These are phyloP conservation scores for Lipomyces yamadae DNA, from an alignment of 805 yeast species.

Conservation along the genomic window DNA sequence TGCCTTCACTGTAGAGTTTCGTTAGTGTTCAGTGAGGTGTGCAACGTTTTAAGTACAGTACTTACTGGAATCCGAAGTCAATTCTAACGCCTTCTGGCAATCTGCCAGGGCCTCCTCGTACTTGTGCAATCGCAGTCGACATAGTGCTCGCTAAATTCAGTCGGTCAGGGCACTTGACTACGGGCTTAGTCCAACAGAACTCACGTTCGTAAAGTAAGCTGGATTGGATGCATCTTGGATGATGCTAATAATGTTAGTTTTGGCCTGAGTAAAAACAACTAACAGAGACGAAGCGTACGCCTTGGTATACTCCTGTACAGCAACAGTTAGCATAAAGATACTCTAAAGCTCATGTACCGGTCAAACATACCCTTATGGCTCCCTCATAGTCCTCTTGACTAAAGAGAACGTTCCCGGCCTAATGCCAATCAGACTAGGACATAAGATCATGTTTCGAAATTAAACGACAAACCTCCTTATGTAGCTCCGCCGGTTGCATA, in stretches of 20 bases:
- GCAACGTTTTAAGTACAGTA: not conserved
- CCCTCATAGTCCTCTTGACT: slow-evolving; percentile 40
- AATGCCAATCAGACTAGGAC: not conserved
- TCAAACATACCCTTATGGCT: slow-evolving; percentile 41
- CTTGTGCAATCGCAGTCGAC: slow-evolving; percentile 37
- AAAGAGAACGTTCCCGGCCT: slow-evolving; percentile 41
- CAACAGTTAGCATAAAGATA: not conserved
- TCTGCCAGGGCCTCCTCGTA: slow-evolving; percentile 41
- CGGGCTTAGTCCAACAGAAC: slow-evolving; percentile 10
- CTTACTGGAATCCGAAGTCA: slow-evolving; percentile 38
- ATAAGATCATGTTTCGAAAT: not conserved
- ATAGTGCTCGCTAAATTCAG: slow-evolving; percentile 39
- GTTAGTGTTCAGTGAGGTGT: slow-evolving; percentile 11
- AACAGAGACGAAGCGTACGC: slow-evolving; percentile 38
- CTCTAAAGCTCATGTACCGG: not conserved
- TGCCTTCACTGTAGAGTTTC: slow-evolving; percentile 38
- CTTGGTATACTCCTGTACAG: slow-evolving; percentile 38
- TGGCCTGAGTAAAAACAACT: not conserved
- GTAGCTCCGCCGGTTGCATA: slow-evolving; percentile 23
- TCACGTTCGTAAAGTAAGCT: slow-evolving; percentile 41
- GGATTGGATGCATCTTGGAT: slow-evolving; percentile 39
- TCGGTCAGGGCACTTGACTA: not conserved
- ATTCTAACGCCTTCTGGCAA: slow-evolving; percentile 40
- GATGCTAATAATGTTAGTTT: slow-evolving; percentile 27
- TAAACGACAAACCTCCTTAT: slow-evolving; percentile 23